These are phyloP conservation scores for Poterioochromonas sp. DNA, from an alignment of 352 stramenopile genomes.

Conservation along the genomic window DNA sequence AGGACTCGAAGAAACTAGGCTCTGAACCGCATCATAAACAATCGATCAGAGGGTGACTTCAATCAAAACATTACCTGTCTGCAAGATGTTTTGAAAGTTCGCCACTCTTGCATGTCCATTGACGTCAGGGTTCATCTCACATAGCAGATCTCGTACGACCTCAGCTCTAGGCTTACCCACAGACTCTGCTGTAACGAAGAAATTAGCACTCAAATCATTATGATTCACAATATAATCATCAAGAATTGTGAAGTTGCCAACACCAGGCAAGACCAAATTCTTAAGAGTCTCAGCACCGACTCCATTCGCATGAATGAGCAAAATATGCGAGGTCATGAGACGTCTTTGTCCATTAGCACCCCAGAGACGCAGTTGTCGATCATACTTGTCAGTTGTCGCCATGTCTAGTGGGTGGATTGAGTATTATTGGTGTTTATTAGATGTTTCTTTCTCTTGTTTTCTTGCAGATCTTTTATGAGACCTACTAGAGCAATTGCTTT, in stretches of 20 bases:
- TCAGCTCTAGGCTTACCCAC: conserved; percentile 63
- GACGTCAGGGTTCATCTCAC: conserved; percentile 91
- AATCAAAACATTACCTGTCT: not conserved
- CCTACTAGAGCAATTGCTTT: no score
- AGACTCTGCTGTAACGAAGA: conserved; percentile 67
- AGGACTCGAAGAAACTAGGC: conserved; percentile 33
- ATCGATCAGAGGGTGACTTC: conserved; percentile 22
- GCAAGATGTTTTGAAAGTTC: conserved; percentile 54
- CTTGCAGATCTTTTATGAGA: no score
- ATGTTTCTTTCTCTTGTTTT: no score
- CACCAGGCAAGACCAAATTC: conserved; percentile 84
- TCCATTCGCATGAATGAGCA: conserved; percentile 76
- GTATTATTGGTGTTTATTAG: no score
- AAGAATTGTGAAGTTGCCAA: conserved; percentile 80
- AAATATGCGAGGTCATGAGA: conserved; percentile 70
- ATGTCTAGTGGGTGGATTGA: conserved; percentile 41
- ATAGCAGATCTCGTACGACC: conserved; percentile 55
- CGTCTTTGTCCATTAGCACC: conserved; percentile 78
- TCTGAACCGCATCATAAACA: not conserved
- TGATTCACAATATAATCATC: conserved; percentile 69
- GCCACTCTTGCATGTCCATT: conserved; percentile 50
- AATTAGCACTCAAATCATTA: conserved; percentile 77
- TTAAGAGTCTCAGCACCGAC: conserved; percentile 93
- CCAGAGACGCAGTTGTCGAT: conserved; percentile 96
- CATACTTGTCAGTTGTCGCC: conserved; percentile 86